Conservation (phyloP, 257 asterid species). For the Nicotiana undulata region DNA sequence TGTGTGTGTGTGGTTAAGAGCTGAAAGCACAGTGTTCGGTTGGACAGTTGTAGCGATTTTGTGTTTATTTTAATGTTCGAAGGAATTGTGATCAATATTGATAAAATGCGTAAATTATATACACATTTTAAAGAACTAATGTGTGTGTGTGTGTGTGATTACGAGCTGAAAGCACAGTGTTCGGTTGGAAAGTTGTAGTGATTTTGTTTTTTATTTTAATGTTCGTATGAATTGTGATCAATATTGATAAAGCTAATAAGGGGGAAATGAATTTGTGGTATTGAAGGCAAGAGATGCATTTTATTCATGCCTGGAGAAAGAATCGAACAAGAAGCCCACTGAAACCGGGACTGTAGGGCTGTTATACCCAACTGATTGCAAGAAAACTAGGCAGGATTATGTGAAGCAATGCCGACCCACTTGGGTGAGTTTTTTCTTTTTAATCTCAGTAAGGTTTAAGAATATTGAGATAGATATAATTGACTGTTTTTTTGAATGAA, state of each 20-base stretch:
- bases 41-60: not conserved
- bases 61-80: not conserved
- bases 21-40: not conserved
- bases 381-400: slow-evolving; percentile 50
- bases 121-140: not conserved
- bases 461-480: not conserved
- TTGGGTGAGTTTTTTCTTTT: slow-evolving; percentile 54
- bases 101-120: not conserved
- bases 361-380: slow-evolving; percentile 86
- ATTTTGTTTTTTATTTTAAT: no score
- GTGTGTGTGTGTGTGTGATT: not conserved
- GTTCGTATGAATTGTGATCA: not conserved
- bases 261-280: not conserved
- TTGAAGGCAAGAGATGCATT: slow-evolving; percentile 92
- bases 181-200: not conserved
- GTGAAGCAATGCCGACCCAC: slow-evolving; percentile 77
- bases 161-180: not conserved
- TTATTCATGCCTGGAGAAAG: slow-evolving; percentile 73
- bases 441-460: not conserved
- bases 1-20: not conserved
- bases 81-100: not conserved
- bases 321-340: slow-evolving; percentile 66
- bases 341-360: slow-evolving; percentile 79
- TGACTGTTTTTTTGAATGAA: not conserved
- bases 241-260: not conserved